Percentiles rank a stretch among this genome's conserved stretches.
These are phyloP conservation scores for Chionographis japonica DNA, from an alignment of 106 monocot genomes.

Conservation along the genomic window DNA sequence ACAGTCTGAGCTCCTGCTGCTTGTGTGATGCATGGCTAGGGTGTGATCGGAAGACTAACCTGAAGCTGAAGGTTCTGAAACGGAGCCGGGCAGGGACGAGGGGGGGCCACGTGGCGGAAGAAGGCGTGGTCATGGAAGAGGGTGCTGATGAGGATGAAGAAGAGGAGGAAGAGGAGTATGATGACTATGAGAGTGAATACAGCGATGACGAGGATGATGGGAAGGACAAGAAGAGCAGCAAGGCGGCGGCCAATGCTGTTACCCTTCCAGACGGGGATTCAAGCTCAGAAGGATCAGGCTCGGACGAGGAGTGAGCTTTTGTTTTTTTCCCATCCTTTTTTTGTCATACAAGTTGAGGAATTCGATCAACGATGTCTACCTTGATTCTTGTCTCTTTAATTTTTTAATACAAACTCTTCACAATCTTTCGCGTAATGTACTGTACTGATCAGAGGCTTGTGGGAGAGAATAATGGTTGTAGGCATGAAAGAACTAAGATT, in stretches of 20 bases:
- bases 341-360: too few species aligned
- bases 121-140: slow-evolving; percentile 38
- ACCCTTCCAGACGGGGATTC: slow-evolving; percentile 10
- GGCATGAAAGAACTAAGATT: too few species aligned
- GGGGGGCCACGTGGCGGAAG: slow-evolving; percentile 32
- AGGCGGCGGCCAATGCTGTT: slow-evolving; percentile 10
- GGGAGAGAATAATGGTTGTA: too few species aligned
- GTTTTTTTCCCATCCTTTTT: too few species aligned
- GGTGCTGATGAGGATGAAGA: slow-evolving; percentile 65
- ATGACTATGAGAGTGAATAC: slow-evolving; percentile 89
- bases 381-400: too few species aligned
- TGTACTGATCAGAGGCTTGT: too few species aligned
- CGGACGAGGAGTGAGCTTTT: slow-evolving; percentile 1
- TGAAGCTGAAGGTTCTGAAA: slow-evolving; percentile 73
- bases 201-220: slow-evolving; percentile 68
- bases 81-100: slow-evolving; percentile 60
- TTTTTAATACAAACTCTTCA: too few species aligned
- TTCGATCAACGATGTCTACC: too few species aligned
- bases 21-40: slow-evolving; percentile 92
- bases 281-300: slow-evolving; percentile 23
- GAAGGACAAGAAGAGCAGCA: slow-evolving; percentile 21
- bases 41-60: slow-evolving; percentile 63
- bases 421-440: too few species aligned
- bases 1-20: slow-evolving; percentile 58
- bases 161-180: slow-evolving; percentile 65